Evolutionary conservation across 2,329 filamentous ascomycete genomes (phyloP).

Genomic region (Colletotrichum abscissum): DNA sequence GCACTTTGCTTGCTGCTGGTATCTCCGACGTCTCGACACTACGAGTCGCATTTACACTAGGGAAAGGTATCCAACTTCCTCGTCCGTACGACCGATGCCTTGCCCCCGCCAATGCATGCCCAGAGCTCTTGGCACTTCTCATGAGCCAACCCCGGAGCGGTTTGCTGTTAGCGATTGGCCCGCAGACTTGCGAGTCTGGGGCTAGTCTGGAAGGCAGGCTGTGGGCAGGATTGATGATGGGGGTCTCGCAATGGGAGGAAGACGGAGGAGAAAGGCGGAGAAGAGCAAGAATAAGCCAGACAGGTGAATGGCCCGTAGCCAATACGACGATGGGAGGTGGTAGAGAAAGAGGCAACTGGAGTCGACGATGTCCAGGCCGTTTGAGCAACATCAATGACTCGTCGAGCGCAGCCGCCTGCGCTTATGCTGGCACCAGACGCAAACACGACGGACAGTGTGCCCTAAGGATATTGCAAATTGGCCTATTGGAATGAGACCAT

Average conservation of each 20-base stretch:
- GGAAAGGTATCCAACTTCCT: neutral
- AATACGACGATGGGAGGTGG: neutral
- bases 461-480: neutral
- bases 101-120: slow-evolving; percentile 20
- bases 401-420: neutral
- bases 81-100: slow-evolving; percentile 20
- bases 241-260: neutral
- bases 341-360: neutral
- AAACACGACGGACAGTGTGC: neutral
- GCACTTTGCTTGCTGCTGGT: neutral
- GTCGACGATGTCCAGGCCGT: neutral
- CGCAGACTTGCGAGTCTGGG: slow-evolving; percentile 12
- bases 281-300: neutral
- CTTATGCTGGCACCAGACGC: neutral
- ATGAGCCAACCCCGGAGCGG: neutral
- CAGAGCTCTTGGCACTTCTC: slow-evolving; percentile 26
- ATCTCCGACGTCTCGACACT: neutral
- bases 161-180: slow-evolving; percentile 19
- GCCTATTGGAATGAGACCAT: neutral
- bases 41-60: slow-evolving; percentile 1
- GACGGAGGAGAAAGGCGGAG: too few relatives aligned
- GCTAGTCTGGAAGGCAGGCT: neutral
- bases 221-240: slow-evolving; percentile 2
- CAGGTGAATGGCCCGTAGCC: neutral
- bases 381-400: slow-evolving; percentile 22